Conservation (phyloP, 73 alveolate species). For the Symbiodinium pilosum region DNA sequence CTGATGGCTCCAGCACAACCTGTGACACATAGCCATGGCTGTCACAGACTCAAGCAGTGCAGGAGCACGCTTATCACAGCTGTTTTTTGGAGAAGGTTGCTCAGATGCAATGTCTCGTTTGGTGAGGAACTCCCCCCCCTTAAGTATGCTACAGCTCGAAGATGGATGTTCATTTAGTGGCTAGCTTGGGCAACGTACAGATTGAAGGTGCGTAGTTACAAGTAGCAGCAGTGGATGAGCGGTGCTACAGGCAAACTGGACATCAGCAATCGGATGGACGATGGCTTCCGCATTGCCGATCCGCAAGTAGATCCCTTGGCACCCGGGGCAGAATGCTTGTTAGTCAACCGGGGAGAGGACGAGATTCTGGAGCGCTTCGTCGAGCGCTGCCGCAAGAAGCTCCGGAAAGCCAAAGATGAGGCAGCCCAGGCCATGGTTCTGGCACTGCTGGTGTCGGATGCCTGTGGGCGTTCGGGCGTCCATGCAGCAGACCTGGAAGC, state of each 20-base stretch:
- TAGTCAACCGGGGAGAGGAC: slow-evolving; percentile 26
- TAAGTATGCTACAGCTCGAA: too few species aligned
- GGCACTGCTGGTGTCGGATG: slow-evolving; percentile 52
- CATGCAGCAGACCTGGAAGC: background rate
- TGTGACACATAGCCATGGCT: too few species aligned
- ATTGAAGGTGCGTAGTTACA: background rate
- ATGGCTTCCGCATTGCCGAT: background rate
- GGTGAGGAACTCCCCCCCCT: too few species aligned
- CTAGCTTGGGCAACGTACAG: background rate
- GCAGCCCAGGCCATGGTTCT: slow-evolving; percentile 74
- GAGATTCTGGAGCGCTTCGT: slow-evolving; percentile 15
- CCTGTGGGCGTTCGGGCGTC: background rate
- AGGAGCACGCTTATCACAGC: background rate
- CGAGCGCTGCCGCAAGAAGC: slow-evolving; percentile 79
- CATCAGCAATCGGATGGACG: slow-evolving; percentile 9
- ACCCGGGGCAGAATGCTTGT: slow-evolving; percentile 1
- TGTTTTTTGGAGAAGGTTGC: background rate
- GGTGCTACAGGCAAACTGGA: slow-evolving; percentile 19
- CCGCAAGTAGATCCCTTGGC: background rate
- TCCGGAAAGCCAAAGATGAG: slow-evolving; percentile 84
- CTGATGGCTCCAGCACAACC: too few species aligned
- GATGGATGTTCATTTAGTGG: background rate
- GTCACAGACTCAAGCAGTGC: background rate
- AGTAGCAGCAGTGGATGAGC: background rate
- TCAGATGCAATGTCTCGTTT: too few species aligned